These are phyloP conservation scores for Aspergillus brunneoviolaceus DNA, from an alignment of 2,329 filamentous ascomycete genomes.

Conservation along the genomic window DNA sequence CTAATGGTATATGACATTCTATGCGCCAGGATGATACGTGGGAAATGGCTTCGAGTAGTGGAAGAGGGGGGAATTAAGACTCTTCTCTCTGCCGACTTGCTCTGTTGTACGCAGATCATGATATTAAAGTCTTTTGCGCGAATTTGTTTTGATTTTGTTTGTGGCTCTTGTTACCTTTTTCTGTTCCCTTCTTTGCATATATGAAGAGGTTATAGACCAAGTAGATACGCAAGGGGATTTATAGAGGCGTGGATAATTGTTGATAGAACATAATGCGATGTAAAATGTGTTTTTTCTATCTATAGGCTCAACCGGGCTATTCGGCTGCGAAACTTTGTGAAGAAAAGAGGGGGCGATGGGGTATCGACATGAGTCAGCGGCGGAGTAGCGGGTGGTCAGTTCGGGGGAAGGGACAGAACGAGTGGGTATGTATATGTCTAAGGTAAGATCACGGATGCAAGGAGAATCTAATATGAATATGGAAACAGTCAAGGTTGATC, in stretches of 20 bases:
- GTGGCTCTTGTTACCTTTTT: not conserved
- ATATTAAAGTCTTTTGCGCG: not conserved
- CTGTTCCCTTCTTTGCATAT: constrained; percentile 4
- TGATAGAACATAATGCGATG: not conserved
- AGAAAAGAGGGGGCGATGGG: not conserved
- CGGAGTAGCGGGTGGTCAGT: not conserved
- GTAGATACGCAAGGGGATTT: not conserved
- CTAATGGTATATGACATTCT: constrained; percentile 7
- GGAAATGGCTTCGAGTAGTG: not conserved
- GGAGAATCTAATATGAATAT: not conserved
- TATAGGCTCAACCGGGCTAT: not conserved
- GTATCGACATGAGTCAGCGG: not conserved
- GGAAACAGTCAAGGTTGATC: not conserved
- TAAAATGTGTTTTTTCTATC: not conserved
- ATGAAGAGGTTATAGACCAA: not conserved
- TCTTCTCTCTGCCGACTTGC: not conserved
- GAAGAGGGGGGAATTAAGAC: not conserved
- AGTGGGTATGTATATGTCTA: not conserved
- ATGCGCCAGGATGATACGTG: not conserved
- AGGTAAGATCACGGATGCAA: not conserved
- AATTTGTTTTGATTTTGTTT: not conserved
- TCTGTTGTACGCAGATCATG: constrained; percentile 1
- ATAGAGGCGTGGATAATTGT: constrained; percentile 2
- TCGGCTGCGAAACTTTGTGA: not conserved
- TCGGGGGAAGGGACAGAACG: not conserved